Conservation (phyloP, 768 basidiomycete species). For the Wakefieldia striispora region DNA sequence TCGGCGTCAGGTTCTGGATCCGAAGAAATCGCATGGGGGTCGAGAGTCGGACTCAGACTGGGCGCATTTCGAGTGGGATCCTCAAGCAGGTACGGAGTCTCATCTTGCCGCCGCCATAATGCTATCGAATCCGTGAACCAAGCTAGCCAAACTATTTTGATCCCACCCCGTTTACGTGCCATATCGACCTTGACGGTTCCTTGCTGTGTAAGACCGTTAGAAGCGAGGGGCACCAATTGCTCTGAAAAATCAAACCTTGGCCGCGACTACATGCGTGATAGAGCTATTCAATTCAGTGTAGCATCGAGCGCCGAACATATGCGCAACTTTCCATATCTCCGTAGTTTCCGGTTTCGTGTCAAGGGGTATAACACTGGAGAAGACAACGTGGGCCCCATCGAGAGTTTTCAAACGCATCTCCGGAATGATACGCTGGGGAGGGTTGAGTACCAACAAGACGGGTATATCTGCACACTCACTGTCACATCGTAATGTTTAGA, state of each 20-base stretch:
- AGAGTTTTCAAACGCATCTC: slow-evolving; percentile 72
- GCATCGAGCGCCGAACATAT: slow-evolving; percentile 85
- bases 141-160: slow-evolving; percentile 81
- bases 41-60: slow-evolving; percentile 44
- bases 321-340: slow-evolving; percentile 84
- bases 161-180: slow-evolving; percentile 71
- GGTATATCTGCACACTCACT: slow-evolving; percentile 43
- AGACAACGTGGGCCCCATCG: slow-evolving; percentile 78
- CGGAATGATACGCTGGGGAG: slow-evolving; percentile 76
- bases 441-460: not conserved
- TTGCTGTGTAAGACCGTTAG: slow-evolving; percentile 43
- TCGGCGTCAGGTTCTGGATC: slow-evolving; percentile 67
- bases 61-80: slow-evolving; percentile 44
- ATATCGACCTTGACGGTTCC: slow-evolving; percentile 90
- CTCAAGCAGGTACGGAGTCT: slow-evolving; percentile 72
- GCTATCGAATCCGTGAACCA: slow-evolving; percentile 92
- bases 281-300: slow-evolving; percentile 61
- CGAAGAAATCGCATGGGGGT: slow-evolving; percentile 55
- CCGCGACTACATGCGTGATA: slow-evolving; percentile 90
- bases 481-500: slow-evolving; percentile 67
- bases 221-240: slow-evolving; percentile 1
- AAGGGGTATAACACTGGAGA: slow-evolving; percentile 95
- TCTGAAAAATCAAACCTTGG: slow-evolving; percentile 54
- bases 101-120: slow-evolving; percentile 83
- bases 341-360: slow-evolving; percentile 74